Evolutionary conservation across 2,329 filamentous ascomycete species (phyloP), one percentile per base, ranked within the genome.

Genomic region (Fusarium subglutinans): DNA sequence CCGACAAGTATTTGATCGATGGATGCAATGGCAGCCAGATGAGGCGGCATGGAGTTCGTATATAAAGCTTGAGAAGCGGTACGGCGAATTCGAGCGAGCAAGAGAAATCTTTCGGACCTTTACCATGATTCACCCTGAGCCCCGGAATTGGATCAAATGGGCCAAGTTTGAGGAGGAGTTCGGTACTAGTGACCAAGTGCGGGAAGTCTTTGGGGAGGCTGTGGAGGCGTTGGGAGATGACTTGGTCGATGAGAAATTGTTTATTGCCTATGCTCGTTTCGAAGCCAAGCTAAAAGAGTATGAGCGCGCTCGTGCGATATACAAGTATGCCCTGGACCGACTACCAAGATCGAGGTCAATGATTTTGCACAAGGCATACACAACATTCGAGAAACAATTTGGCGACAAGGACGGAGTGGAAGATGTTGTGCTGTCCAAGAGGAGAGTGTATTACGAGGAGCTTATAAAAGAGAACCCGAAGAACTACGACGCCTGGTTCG

Each of bases 61-160:
- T 81, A 98, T 99, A 84, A 98, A 98, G 84, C 84, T 99, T 68
- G 96, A 99, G 86, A 98, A 97, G 86, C 88, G 96, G 66, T 98
- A 98, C 80, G 92, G 92, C 78, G 96, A 99, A 82, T 96, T 93
- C 79, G 94, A 98, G 69, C 88, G 95, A 66, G 96, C 95, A n/a
- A 88, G 96, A 44, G 91, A 92, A 50, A 96, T 99, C 75, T 98
- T 97, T 81, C 90, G 94, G 80, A 89, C 94, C 35, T 98, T 98
- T 79, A 98, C 95, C 4, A 89, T 95, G 69, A 94, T 98, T 14
- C 96, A 98, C 76, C 95, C 96, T 0, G 96, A 98, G 79, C 94
- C 96, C 28, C 91, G 93, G 78, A 98, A 98, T 80, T 99, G 96
- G 95, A 97, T 99, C 84, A 98, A 98, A 81, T 99, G 96, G 96